Base-by-base conservation (phyloP, 129 eudicot genomes). In the Mikania micrantha region DNA sequence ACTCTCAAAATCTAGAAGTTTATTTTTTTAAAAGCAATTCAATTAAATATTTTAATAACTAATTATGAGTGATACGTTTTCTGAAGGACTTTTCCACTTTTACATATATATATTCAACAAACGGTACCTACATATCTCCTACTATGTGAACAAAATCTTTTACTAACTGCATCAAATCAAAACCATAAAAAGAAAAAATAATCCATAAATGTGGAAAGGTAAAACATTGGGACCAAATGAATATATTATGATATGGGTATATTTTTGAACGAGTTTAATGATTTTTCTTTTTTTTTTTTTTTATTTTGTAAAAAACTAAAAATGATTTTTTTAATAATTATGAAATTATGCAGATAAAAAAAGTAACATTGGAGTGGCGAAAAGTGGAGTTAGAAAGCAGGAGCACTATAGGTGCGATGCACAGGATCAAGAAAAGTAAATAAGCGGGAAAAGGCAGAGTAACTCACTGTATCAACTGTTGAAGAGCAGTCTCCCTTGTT, bases 401-500 rank as follows among this genome's bases (percentile, higher is more conserved):
- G 73, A 66, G 79, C 79, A 74, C 60, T 66, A 42, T 44, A 56
- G 54, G 56, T 25, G 47, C 40, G 53, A 60, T 47, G 35, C 54
- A 76, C 31, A 45, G 69, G 69, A 64, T 63, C 54, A 54, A 45
- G 59, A 49, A 58, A 60, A 56, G 32, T 8, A 58, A 49, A 39
- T 11, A 62, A 62, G 41, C 50, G 69, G 57, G 54, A 27, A 63
- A 48, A 52, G 70, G 68, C 59, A 62, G 50, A 63, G 21, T 17
- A 42, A 5, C 75, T 81, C 76, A 92, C 98, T 87, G 24, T 42
- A 71, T 82, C 85, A 35, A 91, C 88, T 19, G 80, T 74, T 12
- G 79, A 15, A 35, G 85, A 78, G 35, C 74, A 73, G 81, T 85
- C 76, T 27, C 40, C 72, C 20, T 79, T 79, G 22, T 32, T 69